Conservation (phyloP, 768 basidiomycete genomes). For the Suillus fuscotomentosus region DNA sequence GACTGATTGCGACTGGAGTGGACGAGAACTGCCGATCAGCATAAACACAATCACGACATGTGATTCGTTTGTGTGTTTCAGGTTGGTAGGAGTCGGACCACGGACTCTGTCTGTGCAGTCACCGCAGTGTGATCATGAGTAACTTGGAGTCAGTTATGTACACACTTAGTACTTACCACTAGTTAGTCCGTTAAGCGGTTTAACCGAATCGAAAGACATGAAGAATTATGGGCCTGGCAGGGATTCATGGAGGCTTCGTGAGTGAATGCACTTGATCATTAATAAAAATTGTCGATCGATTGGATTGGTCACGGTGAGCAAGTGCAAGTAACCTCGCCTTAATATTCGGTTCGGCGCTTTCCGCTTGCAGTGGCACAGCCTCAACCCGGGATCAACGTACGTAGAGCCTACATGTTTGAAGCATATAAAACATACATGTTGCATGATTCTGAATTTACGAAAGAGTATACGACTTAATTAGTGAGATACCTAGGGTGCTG, state of each 20-base stretch:
- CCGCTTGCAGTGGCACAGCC: too few relatives aligned
- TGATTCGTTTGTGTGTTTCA: background rate
- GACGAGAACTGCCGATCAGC: background rate
- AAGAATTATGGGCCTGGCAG: background rate
- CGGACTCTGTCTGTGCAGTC: too few relatives aligned
- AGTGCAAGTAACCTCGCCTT: too few relatives aligned
- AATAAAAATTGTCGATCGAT: too few relatives aligned
- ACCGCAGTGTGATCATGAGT: background rate
- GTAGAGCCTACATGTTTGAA: too few relatives aligned
- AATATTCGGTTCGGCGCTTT: too few relatives aligned
- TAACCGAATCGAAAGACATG: background rate
- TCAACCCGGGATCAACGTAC: too few relatives aligned
- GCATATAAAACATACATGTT: too few relatives aligned
- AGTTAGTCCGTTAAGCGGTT: background rate
- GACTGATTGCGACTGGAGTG: background rate
- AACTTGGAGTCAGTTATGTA: background rate
- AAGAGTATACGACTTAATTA: too few relatives aligned
- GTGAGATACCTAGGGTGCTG: too few relatives aligned
- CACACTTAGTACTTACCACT: background rate
- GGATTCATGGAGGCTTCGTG: background rate
- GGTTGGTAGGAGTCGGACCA: background rate
- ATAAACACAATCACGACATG: background rate
- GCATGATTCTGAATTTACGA: too few relatives aligned
- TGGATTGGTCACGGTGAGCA: too few relatives aligned
- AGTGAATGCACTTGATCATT: background rate